Conservation (phyloP, 306 rosid genomes). For the Luffa aegyptiaca region DNA sequence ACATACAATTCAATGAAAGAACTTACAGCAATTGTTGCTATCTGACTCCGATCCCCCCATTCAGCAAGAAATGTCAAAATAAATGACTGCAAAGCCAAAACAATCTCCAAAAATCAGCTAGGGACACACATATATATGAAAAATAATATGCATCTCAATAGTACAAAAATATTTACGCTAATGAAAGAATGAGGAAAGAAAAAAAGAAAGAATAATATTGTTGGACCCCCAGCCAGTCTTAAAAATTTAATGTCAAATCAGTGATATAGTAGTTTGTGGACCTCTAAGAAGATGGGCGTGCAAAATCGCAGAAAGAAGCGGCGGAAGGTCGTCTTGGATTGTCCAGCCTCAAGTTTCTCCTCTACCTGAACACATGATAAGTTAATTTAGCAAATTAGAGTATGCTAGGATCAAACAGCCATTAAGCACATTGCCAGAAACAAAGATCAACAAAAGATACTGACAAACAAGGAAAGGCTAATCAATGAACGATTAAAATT, state of each 20-base stretch:
- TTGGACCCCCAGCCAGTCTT: not conserved
- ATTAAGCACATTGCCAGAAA: not conserved
- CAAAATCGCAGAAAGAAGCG: constrained; percentile 90
- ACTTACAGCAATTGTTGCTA: constrained; percentile 98
- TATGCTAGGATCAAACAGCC: not conserved
- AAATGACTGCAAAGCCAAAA: constrained; percentile 58
- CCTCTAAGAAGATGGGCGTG: constrained; percentile 98
- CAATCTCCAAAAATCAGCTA: not conserved
- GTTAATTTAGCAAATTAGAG: constrained; percentile 11
- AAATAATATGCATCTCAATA: not conserved
- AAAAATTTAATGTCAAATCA: not conserved
- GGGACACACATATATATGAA: not conserved
- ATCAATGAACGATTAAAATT: not conserved
- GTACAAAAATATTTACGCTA: not conserved
- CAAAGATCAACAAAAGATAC: not conserved
- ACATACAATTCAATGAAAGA: not conserved
- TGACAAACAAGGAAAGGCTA: not conserved
- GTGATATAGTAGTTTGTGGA: constrained; percentile 1
- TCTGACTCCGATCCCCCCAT: constrained; percentile 99
- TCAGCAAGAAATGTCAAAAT: constrained; percentile 92
- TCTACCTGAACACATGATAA: constrained; percentile 47
- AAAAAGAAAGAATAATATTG: not conserved
- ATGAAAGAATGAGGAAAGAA: not conserved
- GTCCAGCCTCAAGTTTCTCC: constrained; percentile 96
- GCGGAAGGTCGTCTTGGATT: constrained; percentile 66